Base-by-base conservation (phyloP, 306 rosid genomes). In the Ceratonia siliqua region DNA sequence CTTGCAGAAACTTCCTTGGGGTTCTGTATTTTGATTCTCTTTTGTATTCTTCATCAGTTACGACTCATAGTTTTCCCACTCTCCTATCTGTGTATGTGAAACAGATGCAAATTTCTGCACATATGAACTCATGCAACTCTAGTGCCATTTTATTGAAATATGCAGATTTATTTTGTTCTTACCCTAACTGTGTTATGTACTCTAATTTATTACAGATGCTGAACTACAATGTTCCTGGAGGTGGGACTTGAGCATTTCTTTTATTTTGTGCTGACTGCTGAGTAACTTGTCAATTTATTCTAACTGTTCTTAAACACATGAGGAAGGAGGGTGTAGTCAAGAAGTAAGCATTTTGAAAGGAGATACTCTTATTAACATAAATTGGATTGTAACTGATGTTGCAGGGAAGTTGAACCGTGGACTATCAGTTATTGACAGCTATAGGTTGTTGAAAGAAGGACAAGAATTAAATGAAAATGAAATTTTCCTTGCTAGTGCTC, bases 191-290 rank as follows among this genome's bases (percentile, higher is more conserved):
- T 79, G 56, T 39, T 55, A 5, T 82, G 38, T 24, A 21, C 42
- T 85, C 13, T 39, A 12, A 18, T 27, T 35, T 28, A 20, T 59
- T 76, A 14, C 85, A 84, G 86, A 87, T 91, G 97, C 82, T 87
- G 87, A 95, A 89, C 84, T 91, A 91, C 90, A 91, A 89, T 86
- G 97, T 91, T 70, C 95, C 93, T 36, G 91, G 95, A 89, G 97
- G 97, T 89, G 69, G 61, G 87, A 53, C 42, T 72, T 79, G 12
- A 56, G 35, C 50, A 35, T 74, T 33, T 49, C 21, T 45, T 48
- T 68, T 17, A 35, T 62, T 72, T 72, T 72, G 18, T 83, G 32
- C 33, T 73, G 76, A 43, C 15, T 83, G 32, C 33, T 73, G 76
- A 43, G 65, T 33, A 8, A 64, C 32, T 66, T 73, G 8, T 41